Evolutionary conservation across 768 basidiomycete genomes (phyloP).

Genomic region (Candolleomyces efflorescens): DNA sequence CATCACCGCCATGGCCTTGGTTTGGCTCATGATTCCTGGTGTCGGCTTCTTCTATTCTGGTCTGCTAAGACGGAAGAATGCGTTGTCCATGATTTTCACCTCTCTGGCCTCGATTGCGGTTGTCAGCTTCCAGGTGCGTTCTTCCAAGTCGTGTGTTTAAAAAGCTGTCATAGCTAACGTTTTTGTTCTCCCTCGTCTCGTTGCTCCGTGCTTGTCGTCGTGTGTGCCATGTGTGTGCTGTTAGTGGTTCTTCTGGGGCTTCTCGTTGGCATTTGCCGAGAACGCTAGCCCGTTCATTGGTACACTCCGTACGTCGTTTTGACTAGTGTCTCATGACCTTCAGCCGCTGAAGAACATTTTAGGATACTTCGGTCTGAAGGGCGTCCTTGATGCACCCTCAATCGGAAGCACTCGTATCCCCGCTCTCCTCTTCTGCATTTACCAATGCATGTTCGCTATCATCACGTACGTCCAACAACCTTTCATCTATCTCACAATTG

Average conservation of each 20-base stretch:
- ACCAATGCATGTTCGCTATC: constrained; percentile 88
- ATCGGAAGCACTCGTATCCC: constrained; percentile 71
- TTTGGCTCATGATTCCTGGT: constrained; percentile 83
- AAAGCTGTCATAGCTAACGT: too few relatives aligned
- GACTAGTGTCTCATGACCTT: constrained; percentile 1
- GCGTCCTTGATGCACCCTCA: constrained; percentile 72
- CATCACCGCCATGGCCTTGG: constrained; percentile 71
- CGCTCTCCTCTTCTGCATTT: constrained; percentile 72
- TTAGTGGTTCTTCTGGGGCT: constrained; percentile 98
- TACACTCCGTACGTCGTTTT: constrained; percentile 56
- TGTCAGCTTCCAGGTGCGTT: constrained; percentile 77
- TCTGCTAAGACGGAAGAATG: constrained; percentile 89
- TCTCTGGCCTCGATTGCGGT: constrained; percentile 73
- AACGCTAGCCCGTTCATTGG: constrained; percentile 77
- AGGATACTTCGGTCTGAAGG: constrained; percentile 83
- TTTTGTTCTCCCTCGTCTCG: not conserved
- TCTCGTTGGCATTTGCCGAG: constrained; percentile 86
- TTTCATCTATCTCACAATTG: constrained; percentile 11
- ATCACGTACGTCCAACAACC: constrained; percentile 58
- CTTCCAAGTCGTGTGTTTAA: too few relatives aligned
- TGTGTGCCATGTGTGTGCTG: constrained; percentile 8
- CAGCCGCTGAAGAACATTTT: not conserved
- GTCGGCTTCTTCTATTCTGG: constrained; percentile 91
- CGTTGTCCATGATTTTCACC: constrained; percentile 76
- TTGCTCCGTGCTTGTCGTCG: constrained; percentile 4